Conservation (phyloP, 352 stramenopile genomes). For the Blastocystis sp. region DNA sequence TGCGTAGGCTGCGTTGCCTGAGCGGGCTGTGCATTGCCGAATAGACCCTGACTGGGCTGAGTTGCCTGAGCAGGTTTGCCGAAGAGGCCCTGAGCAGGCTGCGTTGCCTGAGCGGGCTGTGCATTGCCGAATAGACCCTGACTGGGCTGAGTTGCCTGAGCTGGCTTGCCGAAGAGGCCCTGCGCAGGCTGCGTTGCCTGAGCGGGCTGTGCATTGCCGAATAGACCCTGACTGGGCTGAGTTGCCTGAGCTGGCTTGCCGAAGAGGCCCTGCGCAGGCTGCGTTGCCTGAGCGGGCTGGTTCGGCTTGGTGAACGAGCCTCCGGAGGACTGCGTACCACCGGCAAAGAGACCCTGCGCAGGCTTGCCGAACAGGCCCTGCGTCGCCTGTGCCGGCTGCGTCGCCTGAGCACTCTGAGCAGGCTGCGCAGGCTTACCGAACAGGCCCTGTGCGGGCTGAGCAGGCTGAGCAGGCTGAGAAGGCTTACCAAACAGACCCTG, state of each 20-base stretch:
- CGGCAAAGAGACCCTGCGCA: background rate
- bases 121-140: background rate
- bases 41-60: background rate
- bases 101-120: background rate
- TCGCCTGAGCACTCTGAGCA: background rate
- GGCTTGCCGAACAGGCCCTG: constrained; percentile 2
- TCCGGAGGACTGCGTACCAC: background rate
- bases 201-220: background rate
- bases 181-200: background rate
- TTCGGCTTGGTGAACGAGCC: constrained; percentile 1
- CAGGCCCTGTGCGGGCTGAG: background rate
- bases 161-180: background rate
- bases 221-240: background rate
- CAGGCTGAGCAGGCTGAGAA: background rate
- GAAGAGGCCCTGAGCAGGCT: background rate
- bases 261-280: background rate
- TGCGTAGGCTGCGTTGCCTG: background rate
- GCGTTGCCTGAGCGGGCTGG: background rate
- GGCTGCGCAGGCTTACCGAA: background rate
- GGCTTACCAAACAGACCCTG: background rate
- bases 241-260: background rate
- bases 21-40: background rate
- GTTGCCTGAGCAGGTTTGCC: background rate
- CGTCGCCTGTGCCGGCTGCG: background rate
- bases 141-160: background rate